Conservation (phyloP, 1,284 basidiomycete species). For the Caloboletus firmus region DNA sequence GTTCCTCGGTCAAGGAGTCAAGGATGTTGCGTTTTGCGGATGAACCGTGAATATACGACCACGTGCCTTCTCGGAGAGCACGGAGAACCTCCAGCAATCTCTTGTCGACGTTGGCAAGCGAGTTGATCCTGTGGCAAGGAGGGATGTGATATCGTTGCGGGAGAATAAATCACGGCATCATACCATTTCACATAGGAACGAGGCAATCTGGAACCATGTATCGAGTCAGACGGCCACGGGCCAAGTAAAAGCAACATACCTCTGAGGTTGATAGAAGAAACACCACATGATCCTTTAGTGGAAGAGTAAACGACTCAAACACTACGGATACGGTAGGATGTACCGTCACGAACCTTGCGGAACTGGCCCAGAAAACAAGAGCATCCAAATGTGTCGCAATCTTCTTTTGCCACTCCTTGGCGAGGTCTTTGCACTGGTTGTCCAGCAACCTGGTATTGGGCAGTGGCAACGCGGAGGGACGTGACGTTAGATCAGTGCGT, state of each 20-base stretch:
- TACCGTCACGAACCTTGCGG: constrained; percentile 55
- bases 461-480: neutral
- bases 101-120: constrained; percentile 64
- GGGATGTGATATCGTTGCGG: neutral
- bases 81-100: constrained; percentile 57
- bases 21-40: constrained; percentile 40
- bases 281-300: constrained; percentile 77
- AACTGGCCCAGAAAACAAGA: constrained; percentile 70
- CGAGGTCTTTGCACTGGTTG: constrained; percentile 4
- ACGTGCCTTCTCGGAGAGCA: constrained; percentile 50
- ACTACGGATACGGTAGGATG: neutral
- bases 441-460: constrained; percentile 3
- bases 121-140: constrained; percentile 52
- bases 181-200: constrained; percentile 70
- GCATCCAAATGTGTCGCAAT: constrained; percentile 55
- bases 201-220: constrained; percentile 51
- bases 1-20: constrained; percentile 47
- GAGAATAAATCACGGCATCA: neutral
- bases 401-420: constrained; percentile 18
- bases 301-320: constrained; percentile 4
- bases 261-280: constrained; percentile 71
- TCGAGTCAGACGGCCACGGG: constrained; percentile 1
- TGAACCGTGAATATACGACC: constrained; percentile 55
- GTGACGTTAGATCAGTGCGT: neutral
- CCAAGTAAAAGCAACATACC: constrained; percentile 40